phyloP scores from a whole-genome alignment of 306 rosid genomes.

The Begonia masoniana region DNA sequence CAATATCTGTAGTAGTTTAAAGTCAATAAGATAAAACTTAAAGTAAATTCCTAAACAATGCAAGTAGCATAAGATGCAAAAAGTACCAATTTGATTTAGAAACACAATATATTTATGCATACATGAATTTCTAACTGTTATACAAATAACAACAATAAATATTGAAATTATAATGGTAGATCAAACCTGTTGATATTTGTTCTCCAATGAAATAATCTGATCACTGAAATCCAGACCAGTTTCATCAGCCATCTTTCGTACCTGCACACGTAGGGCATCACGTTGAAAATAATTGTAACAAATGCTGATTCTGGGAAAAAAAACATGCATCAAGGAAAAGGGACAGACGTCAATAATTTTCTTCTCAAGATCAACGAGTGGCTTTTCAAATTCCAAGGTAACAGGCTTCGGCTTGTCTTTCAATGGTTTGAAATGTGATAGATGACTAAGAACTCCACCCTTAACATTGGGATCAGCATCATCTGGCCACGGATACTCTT shows the following conservation, averaged over 20 bases:
- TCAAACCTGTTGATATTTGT: conserved; percentile 66
- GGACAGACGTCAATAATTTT: conserved; percentile 63
- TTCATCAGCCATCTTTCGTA: conserved; percentile 75
- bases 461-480: conserved; percentile 78
- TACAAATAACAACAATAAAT: neutral
- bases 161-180: neutral
- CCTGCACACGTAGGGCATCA: conserved; percentile 25
- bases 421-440: conserved; percentile 72
- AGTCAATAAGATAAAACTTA: too few relatives aligned
- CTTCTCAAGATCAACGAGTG: conserved; percentile 69
- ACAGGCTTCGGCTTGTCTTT: conserved; percentile 63
- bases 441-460: conserved; percentile 61
- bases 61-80: too few relatives aligned
- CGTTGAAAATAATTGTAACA: conserved; percentile 2
- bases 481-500: conserved; percentile 79
- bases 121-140: neutral
- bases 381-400: conserved; percentile 69
- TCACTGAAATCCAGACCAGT: conserved; percentile 86
- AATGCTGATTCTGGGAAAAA: conserved; percentile 8
- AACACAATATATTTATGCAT: too few relatives aligned
- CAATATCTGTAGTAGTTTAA: too few relatives aligned
- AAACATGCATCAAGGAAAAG: conserved; percentile 9
- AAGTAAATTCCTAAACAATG: too few relatives aligned
- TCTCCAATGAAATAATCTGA: conserved; percentile 64
- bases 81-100: too few relatives aligned